Evolutionary conservation across 192 early-diverging fungal genomes (phyloP).

Genomic region (Coemansia sp.): DNA sequence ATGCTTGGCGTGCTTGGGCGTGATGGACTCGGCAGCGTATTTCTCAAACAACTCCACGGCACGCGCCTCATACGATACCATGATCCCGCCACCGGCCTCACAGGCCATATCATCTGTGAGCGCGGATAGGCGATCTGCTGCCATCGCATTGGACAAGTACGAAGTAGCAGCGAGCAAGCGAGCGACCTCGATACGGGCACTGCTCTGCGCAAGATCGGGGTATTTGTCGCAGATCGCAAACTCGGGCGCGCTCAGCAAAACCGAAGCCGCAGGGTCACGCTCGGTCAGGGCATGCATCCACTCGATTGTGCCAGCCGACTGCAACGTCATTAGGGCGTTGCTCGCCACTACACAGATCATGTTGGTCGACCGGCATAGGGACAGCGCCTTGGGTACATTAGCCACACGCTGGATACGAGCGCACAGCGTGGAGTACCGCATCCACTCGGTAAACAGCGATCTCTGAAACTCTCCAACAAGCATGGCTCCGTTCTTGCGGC

Average conservation of each 20-base stretch:
- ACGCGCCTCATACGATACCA: conserved; percentile 36
- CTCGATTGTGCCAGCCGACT: conserved; percentile 30
- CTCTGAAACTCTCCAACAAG: conserved; percentile 31
- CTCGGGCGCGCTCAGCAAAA: conserved; percentile 34
- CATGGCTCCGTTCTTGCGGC: conserved; percentile 13
- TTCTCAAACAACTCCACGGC: conserved; percentile 45
- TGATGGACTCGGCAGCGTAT: conserved; percentile 18
- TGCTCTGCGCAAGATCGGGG: conserved; percentile 21
- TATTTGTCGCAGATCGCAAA: conserved; percentile 8
- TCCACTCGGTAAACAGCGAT: conserved; percentile 51
- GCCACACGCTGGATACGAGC: conserved; percentile 37
- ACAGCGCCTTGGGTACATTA: conserved; percentile 33
- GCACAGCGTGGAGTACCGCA: conserved; percentile 51
- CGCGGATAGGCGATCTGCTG: conserved; percentile 6
- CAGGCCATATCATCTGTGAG: conserved; percentile 29
- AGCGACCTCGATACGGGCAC: conserved; percentile 25
- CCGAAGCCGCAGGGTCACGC: conserved; percentile 21
- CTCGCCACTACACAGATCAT: conserved; percentile 34
- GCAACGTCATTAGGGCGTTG: conserved; percentile 16
- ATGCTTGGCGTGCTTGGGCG: conserved; percentile 12
- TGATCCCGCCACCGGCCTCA: conserved; percentile 40
- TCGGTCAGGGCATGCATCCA: conserved; percentile 34
- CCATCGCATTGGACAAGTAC: conserved; percentile 14
- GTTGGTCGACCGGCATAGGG: conserved; percentile 26
- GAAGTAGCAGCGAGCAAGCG: conserved; percentile 25